Evolutionary conservation across 2,329 filamentous ascomycete species (phyloP).

Genomic region (Metarhizium humberi): DNA sequence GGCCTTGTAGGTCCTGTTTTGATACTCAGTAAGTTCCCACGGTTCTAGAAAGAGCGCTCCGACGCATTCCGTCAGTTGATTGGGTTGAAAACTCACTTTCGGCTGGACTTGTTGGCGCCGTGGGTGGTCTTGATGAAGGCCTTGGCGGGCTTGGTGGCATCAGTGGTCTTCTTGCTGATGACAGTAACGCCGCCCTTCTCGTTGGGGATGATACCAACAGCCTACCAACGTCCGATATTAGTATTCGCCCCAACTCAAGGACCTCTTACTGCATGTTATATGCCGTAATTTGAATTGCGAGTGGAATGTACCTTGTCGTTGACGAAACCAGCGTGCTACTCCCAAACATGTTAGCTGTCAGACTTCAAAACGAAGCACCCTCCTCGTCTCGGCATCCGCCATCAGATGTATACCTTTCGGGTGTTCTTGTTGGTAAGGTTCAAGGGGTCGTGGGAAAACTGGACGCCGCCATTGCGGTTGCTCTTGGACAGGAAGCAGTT

Average conservation of each 20-base stretch:
- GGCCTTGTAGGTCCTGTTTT: slow-evolving; percentile 70
- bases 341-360: slow-evolving; percentile 23
- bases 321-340: slow-evolving; percentile 80
- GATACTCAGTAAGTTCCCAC: background rate
- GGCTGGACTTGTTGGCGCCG: slow-evolving; percentile 61
- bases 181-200: slow-evolving; percentile 75
- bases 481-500: slow-evolving; percentile 93
- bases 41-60: slow-evolving; percentile 8
- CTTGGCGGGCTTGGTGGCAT: slow-evolving; percentile 64
- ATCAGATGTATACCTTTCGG: slow-evolving; percentile 59
- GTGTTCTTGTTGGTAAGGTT: slow-evolving; percentile 89
- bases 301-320: slow-evolving; percentile 69
- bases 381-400: background rate
- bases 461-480: slow-evolving; percentile 65
- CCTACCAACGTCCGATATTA: slow-evolving; percentile 39
- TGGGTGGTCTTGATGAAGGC: slow-evolving; percentile 57
- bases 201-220: slow-evolving; percentile 66
- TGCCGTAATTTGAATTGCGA: background rate
- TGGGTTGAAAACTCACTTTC: slow-evolving; percentile 42
- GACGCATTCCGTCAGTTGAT: background rate
- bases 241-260: slow-evolving; percentile 3
- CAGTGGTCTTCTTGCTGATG: slow-evolving; percentile 73
- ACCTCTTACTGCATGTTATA: background rate
- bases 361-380: background rate
- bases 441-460: slow-evolving; percentile 89